These are phyloP conservation scores for Candida saitoana DNA, from an alignment of 805 yeast species.

Conservation along the genomic window DNA sequence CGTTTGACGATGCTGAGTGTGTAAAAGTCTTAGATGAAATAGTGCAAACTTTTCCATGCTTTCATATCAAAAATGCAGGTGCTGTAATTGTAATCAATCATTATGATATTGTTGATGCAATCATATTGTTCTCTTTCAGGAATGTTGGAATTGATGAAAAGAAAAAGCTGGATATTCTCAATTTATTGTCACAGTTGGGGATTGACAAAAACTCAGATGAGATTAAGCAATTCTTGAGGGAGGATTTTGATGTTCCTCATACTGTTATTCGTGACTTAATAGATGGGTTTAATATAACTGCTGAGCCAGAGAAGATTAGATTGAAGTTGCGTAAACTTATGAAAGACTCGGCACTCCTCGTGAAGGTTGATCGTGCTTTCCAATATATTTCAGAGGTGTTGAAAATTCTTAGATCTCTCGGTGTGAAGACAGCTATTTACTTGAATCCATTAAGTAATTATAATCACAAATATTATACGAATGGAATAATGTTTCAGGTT, in stretches of 20 bases:
- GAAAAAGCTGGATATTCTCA: conserved; percentile 63
- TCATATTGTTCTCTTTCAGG: conserved; percentile 66
- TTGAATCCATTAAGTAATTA: conserved; percentile 83
- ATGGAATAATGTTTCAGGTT: conserved; percentile 86
- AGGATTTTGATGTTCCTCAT: conserved; percentile 70
- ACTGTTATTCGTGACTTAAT: conserved; percentile 80
- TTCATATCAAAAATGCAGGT: conserved; percentile 44
- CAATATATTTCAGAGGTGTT: conserved; percentile 59
- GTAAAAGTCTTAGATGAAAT: conserved; percentile 78
- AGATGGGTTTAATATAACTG: conserved; percentile 65
- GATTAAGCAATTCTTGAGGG: conserved; percentile 36
- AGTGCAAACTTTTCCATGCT: conserved; percentile 60
- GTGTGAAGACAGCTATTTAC: conserved; percentile 52
- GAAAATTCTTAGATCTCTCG: conserved; percentile 51
- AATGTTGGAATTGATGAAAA: conserved; percentile 62
- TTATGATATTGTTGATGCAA: conserved; percentile 68
- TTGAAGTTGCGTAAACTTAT: conserved; percentile 61
- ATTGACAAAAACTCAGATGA: conserved; percentile 62
- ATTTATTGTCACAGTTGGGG: conserved; percentile 73
- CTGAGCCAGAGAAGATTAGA: conserved; percentile 63
- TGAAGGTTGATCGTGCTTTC: conserved; percentile 60
- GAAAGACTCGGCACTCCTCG: conserved; percentile 66
- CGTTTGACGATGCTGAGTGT: conserved; percentile 82
- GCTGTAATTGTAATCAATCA: conserved; percentile 71
- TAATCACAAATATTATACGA: conserved; percentile 71